Evolutionary conservation across 1,284 basidiomycete species (phyloP).

Genomic region (Tremellales sp.): DNA sequence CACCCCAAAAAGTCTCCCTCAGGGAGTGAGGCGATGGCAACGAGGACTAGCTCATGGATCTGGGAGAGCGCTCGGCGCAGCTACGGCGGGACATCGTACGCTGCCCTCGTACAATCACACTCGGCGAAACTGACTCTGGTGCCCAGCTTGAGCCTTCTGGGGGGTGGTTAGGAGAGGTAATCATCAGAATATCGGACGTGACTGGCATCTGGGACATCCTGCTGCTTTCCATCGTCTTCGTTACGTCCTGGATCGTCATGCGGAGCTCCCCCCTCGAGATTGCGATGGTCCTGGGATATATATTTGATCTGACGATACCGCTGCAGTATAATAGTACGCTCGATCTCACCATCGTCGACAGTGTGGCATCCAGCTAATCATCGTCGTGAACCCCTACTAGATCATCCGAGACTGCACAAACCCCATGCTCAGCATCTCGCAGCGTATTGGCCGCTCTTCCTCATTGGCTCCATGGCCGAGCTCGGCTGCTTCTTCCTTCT

Average conservation of each 20-base stretch:
- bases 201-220: conserved; percentile 27
- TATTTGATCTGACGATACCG: conserved; percentile 28
- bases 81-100: too few species aligned
- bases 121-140: too few species aligned
- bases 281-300: conserved; percentile 21
- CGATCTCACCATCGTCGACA: background rate
- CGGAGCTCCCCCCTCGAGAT: conserved; percentile 23
- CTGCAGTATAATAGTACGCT: conserved; percentile 26
- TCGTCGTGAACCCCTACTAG: background rate
- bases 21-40: too few species aligned
- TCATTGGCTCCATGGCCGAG: conserved; percentile 22
- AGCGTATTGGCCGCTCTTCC: conserved; percentile 28
- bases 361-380: too few species aligned
- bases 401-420: background rate
- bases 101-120: too few species aligned
- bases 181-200: conserved; percentile 16
- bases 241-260: conserved; percentile 25
- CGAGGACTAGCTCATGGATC: too few species aligned
- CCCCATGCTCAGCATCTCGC: conserved; percentile 8
- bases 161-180: conserved; percentile 30
- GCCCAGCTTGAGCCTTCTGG: conserved; percentile 32
- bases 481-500: conserved; percentile 20
- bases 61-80: too few species aligned
- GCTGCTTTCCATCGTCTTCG: conserved; percentile 20
- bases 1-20: too few species aligned